Evolutionary conservation across 441 rosid species (phyloP).

Genomic region (Euphorbia corollata): DNA sequence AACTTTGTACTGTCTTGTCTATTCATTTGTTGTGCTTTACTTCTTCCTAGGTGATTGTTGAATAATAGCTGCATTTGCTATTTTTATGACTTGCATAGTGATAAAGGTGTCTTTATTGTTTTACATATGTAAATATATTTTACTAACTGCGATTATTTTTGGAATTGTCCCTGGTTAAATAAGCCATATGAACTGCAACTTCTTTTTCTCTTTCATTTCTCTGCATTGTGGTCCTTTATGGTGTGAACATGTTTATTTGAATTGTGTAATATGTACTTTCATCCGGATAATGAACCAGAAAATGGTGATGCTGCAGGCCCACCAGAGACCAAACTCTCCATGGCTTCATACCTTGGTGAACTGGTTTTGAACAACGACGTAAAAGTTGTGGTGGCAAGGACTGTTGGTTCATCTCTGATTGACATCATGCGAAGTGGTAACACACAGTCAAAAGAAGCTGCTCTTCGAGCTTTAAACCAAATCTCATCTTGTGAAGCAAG

Average conservation of each 20-base stretch:
- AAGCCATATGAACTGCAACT: not conserved
- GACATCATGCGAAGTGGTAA: slow-evolving; percentile 64
- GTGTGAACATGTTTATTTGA: not conserved
- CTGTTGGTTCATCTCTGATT: slow-evolving; percentile 75
- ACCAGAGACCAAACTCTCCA: slow-evolving; percentile 68
- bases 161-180: not conserved
- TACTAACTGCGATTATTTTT: not conserved
- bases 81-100: not conserved
- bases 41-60: not conserved
- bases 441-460: slow-evolving; percentile 68
- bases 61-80: not conserved
- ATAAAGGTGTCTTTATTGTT: not conserved
- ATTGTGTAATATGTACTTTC: slow-evolving; percentile 2
- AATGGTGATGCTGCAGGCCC: slow-evolving; percentile 54
- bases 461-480: slow-evolving; percentile 79
- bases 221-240: not conserved
- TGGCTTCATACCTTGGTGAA: slow-evolving; percentile 88
- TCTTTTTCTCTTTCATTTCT: not conserved
- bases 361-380: slow-evolving; percentile 68
- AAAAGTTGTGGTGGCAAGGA: slow-evolving; percentile 73
- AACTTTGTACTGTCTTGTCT: not conserved
- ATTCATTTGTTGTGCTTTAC: not conserved
- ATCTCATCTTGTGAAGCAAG: slow-evolving; percentile 75
- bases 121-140: too few relatives aligned
- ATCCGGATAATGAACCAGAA: slow-evolving; percentile 21